Conservation (phyloP, 1,284 basidiomycete genomes). For the Cryptococcus deneoformans region DNA sequence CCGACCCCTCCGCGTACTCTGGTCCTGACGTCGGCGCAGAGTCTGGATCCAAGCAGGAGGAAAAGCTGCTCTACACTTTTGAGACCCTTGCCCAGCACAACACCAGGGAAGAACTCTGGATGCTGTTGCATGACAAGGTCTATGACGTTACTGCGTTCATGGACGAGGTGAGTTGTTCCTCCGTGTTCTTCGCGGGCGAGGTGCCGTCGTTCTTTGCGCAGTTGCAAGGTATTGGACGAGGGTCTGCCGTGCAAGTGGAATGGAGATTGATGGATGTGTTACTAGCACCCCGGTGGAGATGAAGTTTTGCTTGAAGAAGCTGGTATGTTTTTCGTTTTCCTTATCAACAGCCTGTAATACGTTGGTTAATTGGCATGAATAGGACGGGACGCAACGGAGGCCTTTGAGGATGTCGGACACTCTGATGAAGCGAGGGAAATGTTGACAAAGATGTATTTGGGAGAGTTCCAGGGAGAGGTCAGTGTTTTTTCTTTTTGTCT, state of each 20-base stretch:
- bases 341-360: background rate
- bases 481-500: slow-evolving; percentile 15
- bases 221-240: no score
- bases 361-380: background rate
- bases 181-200: background rate
- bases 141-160: slow-evolving; percentile 94
- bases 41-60: background rate
- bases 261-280: background rate
- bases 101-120: slow-evolving; percentile 68
- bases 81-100: slow-evolving; percentile 66
- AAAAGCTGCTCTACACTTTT: background rate
- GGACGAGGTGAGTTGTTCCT: slow-evolving; percentile 71
- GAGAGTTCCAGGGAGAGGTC: slow-evolving; percentile 67
- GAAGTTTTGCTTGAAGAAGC: slow-evolving; percentile 93
- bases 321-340: slow-evolving; percentile 58
- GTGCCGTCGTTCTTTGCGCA: no score
- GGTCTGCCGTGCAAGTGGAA: no score
- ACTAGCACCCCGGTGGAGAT: slow-evolving; percentile 93
- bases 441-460: slow-evolving; percentile 71
- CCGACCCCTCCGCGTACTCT: background rate
- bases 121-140: slow-evolving; percentile 83
- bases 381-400: slow-evolving; percentile 90
- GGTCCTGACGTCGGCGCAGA: no score
- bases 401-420: slow-evolving; percentile 99
- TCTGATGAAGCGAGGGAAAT: slow-evolving; percentile 96